Evolutionary conservation across 345 rosid genomes (phyloP).

Genomic region (Leavenworthia alabamica): DNA sequence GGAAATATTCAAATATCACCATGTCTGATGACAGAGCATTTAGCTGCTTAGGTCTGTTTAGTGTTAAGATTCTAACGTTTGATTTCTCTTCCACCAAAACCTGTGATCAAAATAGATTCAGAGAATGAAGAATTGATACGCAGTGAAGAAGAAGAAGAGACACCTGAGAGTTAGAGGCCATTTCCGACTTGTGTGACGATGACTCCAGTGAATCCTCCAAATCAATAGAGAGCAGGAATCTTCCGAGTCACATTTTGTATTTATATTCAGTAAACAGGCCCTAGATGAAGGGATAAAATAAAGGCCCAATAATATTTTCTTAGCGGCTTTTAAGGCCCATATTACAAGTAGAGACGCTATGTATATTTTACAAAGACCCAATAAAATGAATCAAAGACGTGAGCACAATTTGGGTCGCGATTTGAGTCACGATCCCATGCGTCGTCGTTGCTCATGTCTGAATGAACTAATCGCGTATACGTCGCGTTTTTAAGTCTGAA

Average conservation of each 20-base stretch:
- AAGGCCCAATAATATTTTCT: no score
- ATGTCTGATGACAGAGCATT: conserved; percentile 60
- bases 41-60: conserved; percentile 69
- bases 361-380: no score
- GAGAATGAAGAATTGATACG: background rate
- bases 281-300: no score
- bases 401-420: no score
- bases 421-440: no score
- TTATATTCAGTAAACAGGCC: no score
- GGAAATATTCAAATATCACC: conserved; percentile 46
- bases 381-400: no score
- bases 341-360: no score
- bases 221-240: no score
- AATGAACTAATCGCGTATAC: background rate
- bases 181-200: background rate
- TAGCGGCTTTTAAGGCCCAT: no score
- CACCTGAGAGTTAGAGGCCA: conserved; percentile 20
- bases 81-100: conserved; percentile 53
- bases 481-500: background rate
- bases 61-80: conserved; percentile 43
- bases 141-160: background rate
- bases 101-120: conserved; percentile 32
- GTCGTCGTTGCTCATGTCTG: background rate
- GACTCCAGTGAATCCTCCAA: no score
- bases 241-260: no score